A percentile compares a stretch with the other conserved stretches of the same genome.
Evolutionary conservation across 1,284 basidiomycete genomes (phyloP).

Genomic region (Cutaneotrichosporon daszewskae): DNA sequence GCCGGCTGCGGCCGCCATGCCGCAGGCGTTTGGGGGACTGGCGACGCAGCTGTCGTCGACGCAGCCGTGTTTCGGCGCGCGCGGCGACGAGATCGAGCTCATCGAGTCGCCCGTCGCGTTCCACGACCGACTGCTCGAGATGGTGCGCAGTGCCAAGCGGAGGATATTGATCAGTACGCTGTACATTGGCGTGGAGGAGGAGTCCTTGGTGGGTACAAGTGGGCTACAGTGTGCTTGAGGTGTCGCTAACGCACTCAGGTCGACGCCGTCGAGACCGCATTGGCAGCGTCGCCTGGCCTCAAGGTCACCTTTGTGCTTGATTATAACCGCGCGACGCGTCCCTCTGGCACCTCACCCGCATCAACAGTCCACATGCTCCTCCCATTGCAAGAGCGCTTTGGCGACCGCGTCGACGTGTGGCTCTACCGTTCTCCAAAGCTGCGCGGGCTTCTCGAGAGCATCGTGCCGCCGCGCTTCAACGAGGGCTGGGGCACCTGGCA

Average conservation of each 20-base stretch:
- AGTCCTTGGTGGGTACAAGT: slow-evolving; percentile 53
- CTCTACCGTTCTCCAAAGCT: slow-evolving; percentile 84
- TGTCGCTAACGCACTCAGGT: slow-evolving; percentile 53
- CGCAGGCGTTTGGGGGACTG: slow-evolving; percentile 27
- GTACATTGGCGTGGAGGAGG: slow-evolving; percentile 69
- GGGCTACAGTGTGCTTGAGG: not conserved
- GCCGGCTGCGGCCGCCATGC: slow-evolving; percentile 1
- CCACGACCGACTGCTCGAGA: slow-evolving; percentile 50
- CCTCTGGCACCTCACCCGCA: slow-evolving; percentile 46
- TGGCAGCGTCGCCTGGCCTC: slow-evolving; percentile 59
- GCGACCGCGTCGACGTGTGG: slow-evolving; percentile 67
- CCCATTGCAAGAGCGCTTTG: slow-evolving; percentile 66
- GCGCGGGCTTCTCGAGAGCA: slow-evolving; percentile 62
- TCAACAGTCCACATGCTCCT: slow-evolving; percentile 69
- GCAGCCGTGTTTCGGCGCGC: slow-evolving; percentile 48
- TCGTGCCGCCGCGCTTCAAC: slow-evolving; percentile 88
- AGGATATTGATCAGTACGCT: slow-evolving; percentile 82
- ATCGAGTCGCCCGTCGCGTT: slow-evolving; percentile 50
- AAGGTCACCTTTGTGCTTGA: slow-evolving; percentile 75
- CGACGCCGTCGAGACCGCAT: slow-evolving; percentile 57
- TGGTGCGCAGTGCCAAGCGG: slow-evolving; percentile 64
- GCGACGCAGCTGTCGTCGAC: slow-evolving; percentile 21
- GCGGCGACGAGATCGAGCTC: slow-evolving; percentile 24
- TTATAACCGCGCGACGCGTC: slow-evolving; percentile 84
- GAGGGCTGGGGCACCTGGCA: slow-evolving; percentile 99